These are phyloP conservation scores for Meredithiella fracta DNA, from an alignment of 2,329 filamentous ascomycete species.

Conservation along the genomic window DNA sequence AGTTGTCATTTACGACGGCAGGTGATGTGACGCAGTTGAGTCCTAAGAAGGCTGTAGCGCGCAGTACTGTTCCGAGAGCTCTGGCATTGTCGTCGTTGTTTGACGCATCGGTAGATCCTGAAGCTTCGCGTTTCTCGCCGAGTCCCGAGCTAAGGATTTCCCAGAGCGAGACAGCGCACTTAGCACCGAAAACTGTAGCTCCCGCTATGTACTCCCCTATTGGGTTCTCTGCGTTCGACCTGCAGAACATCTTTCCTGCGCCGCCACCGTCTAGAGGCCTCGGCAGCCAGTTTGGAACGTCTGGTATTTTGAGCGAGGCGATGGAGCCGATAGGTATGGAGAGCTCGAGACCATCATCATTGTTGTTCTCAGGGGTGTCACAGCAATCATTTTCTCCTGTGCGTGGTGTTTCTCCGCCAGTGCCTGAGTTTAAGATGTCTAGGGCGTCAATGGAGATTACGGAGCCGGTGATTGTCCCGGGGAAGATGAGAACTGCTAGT, in stretches of 20 bases:
- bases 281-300: constrained; percentile 1
- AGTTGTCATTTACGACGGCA: constrained; percentile 3
- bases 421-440: not conserved
- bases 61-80: not conserved
- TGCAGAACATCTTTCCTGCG: constrained; percentile 13
- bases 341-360: constrained; percentile 1
- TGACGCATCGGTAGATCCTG: constrained; percentile 9
- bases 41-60: not conserved
- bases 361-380: constrained; percentile 2
- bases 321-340: constrained; percentile 2
- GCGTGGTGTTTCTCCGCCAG: constrained; percentile 2
- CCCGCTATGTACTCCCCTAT: constrained; percentile 9
- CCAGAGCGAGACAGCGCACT: not conserved
- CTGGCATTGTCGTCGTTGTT: constrained; percentile 10
- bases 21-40: constrained; percentile 2
- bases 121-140: not conserved
- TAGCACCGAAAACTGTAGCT: constrained; percentile 5
- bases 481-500: not conserved
- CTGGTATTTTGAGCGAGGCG: not conserved
- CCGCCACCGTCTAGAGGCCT: constrained; percentile 5
- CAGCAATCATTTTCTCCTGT: constrained; percentile 5
- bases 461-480: not conserved
- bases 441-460: not conserved
- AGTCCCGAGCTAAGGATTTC: constrained; percentile 4
- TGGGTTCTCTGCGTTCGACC: constrained; percentile 9